Evolutionary conservation across 2,329 filamentous ascomycete genomes (phyloP).

Genomic region (Anthostomella pinea): DNA sequence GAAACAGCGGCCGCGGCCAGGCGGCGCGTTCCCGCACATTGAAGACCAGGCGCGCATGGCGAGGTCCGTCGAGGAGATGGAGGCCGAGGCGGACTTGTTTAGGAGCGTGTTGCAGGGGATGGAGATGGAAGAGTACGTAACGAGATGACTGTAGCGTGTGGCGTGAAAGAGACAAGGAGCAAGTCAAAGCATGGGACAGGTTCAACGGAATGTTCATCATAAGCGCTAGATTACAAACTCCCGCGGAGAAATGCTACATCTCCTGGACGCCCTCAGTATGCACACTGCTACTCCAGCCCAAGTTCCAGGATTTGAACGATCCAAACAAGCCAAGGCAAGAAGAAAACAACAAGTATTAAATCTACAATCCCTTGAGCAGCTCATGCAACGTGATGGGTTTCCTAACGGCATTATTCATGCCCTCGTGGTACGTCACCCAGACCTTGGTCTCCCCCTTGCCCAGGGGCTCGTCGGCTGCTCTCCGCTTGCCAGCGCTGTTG

Average conservation of each 20-base stretch:
- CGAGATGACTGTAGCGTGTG: no score
- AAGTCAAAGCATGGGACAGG: neutral
- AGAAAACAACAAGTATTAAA: no score
- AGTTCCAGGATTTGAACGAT: neutral
- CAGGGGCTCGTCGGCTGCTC: constrained; percentile 24
- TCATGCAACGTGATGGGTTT: constrained; percentile 71
- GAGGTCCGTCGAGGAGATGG: constrained; percentile 73
- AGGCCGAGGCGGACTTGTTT: constrained; percentile 69
- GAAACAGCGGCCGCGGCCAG: constrained; percentile 44
- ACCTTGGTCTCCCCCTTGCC: constrained; percentile 52
- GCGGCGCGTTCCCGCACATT: constrained; percentile 62
- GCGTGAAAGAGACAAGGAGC: neutral
- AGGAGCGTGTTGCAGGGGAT: constrained; percentile 47
- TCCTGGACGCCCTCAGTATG: constrained; percentile 18
- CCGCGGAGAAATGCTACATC: constrained; percentile 2
- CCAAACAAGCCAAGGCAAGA: neutral
- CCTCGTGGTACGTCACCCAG: constrained; percentile 76
- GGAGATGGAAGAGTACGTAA: constrained; percentile 30
- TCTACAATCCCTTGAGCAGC: constrained; percentile 57
- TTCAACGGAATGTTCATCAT: neutral
- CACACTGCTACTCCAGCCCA: constrained; percentile 8
- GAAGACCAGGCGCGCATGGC: constrained; percentile 69
- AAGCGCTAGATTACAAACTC: constrained; percentile 4
- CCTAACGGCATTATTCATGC: constrained; percentile 74
- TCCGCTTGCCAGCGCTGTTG: constrained; percentile 25